Conservation (phyloP, 2,329 filamentous ascomycete genomes). For the Exophiala lecanii-corni region DNA sequence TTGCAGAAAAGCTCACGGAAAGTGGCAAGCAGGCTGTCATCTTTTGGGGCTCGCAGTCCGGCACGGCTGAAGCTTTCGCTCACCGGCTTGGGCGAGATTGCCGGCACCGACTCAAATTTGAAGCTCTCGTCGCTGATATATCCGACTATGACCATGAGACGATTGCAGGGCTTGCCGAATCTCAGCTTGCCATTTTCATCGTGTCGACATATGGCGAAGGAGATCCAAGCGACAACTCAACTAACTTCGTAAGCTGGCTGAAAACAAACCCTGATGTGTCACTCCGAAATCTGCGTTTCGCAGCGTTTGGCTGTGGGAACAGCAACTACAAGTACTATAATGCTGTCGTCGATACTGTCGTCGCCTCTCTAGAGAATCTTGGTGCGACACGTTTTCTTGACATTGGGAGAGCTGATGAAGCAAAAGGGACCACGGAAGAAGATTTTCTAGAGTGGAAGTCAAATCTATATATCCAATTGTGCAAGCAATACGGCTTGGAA, state of each 20-base stretch:
- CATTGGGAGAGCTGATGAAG: slow-evolving; percentile 38
- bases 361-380: slow-evolving; percentile 17
- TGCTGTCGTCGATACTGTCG: slow-evolving; percentile 36
- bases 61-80: slow-evolving; percentile 90
- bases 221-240: slow-evolving; percentile 37
- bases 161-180: slow-evolving; percentile 19
- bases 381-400: slow-evolving; percentile 29
- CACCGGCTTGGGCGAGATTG: slow-evolving; percentile 86
- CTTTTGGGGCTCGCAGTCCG: slow-evolving; percentile 89
- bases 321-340: slow-evolving; percentile 47
- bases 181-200: slow-evolving; percentile 33
- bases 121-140: slow-evolving; percentile 36
- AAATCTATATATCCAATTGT: slow-evolving; percentile 30
- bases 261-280: slow-evolving; percentile 21
- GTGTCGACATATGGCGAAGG: slow-evolving; percentile 38
- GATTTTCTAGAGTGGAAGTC: slow-evolving; percentile 41
- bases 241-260: slow-evolving; percentile 34
- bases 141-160: slow-evolving; percentile 21
- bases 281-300: slow-evolving; percentile 33
- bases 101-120: slow-evolving; percentile 79
- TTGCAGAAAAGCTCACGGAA: slow-evolving; percentile 42
- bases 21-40: slow-evolving; percentile 55
- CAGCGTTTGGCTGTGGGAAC: slow-evolving; percentile 44
- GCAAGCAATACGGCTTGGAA: slow-evolving; percentile 62
- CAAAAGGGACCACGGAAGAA: slow-evolving; percentile 40